Evolutionary conservation across 176 grass and related monocot species (phyloP).

Genomic region (Avena eriantha): DNA sequence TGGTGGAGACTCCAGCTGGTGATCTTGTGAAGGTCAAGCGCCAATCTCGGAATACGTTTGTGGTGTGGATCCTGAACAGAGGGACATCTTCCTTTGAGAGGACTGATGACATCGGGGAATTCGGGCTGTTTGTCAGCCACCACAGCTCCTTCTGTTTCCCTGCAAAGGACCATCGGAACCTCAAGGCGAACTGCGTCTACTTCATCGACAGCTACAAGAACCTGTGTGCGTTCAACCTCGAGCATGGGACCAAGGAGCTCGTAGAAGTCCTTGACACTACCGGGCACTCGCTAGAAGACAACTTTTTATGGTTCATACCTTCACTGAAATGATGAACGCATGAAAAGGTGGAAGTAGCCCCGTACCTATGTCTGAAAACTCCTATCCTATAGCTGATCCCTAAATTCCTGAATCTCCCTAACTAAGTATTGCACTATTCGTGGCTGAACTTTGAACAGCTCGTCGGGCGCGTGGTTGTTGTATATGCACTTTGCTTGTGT

Average conservation of each 20-base stretch:
- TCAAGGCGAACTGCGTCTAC: slow-evolving; percentile 61
- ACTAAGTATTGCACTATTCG: neutral
- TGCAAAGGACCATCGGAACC: slow-evolving; percentile 33
- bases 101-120: slow-evolving; percentile 32
- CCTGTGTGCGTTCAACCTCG: slow-evolving; percentile 49
- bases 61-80: slow-evolving; percentile 46
- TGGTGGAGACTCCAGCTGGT: slow-evolving; percentile 53
- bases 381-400: neutral
- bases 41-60: slow-evolving; percentile 29
- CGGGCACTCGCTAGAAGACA: neutral
- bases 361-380: slow-evolving; percentile 1
- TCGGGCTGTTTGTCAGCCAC: slow-evolving; percentile 43
- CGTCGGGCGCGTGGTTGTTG: neutral
- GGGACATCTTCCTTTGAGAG: slow-evolving; percentile 26
- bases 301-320: slow-evolving; percentile 46
- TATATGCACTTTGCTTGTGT: neutral
- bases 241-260: slow-evolving; percentile 54
- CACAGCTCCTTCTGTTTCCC: slow-evolving; percentile 47
- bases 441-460: slow-evolving; percentile 15
- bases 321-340: slow-evolving; percentile 38
- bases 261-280: slow-evolving; percentile 4
- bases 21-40: slow-evolving; percentile 53
- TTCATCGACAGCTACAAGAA: slow-evolving; percentile 50
- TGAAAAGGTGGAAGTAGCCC: neutral
- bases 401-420: neutral